phyloP scores from a whole-genome alignment of 805 yeast genomes.

The Candida arabinofermentans region DNA sequence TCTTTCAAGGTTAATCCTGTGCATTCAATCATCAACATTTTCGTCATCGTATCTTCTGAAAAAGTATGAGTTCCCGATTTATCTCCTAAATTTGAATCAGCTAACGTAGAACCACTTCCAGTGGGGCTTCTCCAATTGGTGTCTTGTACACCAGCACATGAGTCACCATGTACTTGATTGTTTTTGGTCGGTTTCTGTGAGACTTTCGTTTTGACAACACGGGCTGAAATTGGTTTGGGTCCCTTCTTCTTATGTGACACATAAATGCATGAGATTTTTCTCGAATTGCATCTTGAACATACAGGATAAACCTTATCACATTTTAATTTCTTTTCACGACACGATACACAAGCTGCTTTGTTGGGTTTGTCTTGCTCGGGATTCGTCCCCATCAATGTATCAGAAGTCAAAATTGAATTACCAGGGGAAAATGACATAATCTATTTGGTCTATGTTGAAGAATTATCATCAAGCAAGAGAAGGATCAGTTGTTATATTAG shows the following conservation, averaged over 20 bases:
- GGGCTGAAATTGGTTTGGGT: constrained; percentile 21
- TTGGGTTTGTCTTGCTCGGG: no score
- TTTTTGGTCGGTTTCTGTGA: background rate
- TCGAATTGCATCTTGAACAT: constrained; percentile 24
- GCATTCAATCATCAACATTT: constrained; percentile 11
- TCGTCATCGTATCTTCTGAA: no score
- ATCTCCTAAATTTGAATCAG: background rate
- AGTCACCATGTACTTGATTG: background rate
- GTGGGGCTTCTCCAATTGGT: background rate
- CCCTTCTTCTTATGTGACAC: constrained; percentile 30
- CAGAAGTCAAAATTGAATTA: no score
- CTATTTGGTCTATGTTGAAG: no score
- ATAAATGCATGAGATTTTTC: constrained; percentile 21
- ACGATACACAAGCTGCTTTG: constrained; percentile 30
- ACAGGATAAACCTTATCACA: constrained; percentile 27
- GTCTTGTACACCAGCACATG: no score
- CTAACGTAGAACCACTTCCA: background rate
- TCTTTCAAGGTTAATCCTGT: constrained; percentile 20
- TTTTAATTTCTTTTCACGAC: constrained; percentile 29
- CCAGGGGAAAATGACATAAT: no score
- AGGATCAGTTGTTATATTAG: no score
- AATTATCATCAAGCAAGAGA: no score
- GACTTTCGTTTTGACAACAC: background rate
- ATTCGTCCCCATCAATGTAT: no score
- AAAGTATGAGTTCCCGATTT: background rate